Evolutionary conservation across 192 early-diverging fungal genomes (phyloP), one percentile per base, ranked within the genome.

Genomic region (Obelidium mucronatum): DNA sequence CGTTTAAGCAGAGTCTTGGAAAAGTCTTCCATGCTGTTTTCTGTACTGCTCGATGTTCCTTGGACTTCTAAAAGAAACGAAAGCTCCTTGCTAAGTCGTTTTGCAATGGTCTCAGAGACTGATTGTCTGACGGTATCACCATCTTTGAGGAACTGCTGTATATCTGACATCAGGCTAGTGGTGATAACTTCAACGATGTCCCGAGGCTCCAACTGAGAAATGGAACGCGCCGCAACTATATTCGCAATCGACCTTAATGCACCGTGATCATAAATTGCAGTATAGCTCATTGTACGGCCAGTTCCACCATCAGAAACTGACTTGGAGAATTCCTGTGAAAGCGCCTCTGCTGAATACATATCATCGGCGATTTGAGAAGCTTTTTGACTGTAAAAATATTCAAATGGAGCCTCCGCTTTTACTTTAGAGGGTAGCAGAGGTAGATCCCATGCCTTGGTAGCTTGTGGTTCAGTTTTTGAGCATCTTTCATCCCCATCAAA

Each of bases 141-240:
- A 28, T 8, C 8, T 31, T 58, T 58, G 30, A 58, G 22, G 24
- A 24, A 31, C 8, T 11, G 24, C 8, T 8, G 17, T 11, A 58
- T 11, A 8, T 11, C 22, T 58, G 11, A 11, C 22, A 58, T 31
- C 8, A 58, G 8, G 30, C 8, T 5, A 8, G 55, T 22, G 55
- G 55, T 58, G 8, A 58, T 58, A 31, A 58, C 30, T 8, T 58
- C 55, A 58, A 58, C 55, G 30, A 58, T 58, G 6, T 58, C 55
- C 24, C 55, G 8, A 24, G 1, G 1, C 26, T 58, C 55, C 24
- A 58, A 1, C 24, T 58, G 55, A 4, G 55, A 15, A 24, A 58
- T 58, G 5, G 8, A 15, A 15, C 55, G 19, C 4, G 55, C 55
- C 6, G 55, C 55, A 58, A 58, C 55, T 5, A 58, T 19, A 58